phyloP scores from a whole-genome alignment of 2,329 filamentous ascomycete genomes.

The Macrophomina pseudophaseolina region DNA sequence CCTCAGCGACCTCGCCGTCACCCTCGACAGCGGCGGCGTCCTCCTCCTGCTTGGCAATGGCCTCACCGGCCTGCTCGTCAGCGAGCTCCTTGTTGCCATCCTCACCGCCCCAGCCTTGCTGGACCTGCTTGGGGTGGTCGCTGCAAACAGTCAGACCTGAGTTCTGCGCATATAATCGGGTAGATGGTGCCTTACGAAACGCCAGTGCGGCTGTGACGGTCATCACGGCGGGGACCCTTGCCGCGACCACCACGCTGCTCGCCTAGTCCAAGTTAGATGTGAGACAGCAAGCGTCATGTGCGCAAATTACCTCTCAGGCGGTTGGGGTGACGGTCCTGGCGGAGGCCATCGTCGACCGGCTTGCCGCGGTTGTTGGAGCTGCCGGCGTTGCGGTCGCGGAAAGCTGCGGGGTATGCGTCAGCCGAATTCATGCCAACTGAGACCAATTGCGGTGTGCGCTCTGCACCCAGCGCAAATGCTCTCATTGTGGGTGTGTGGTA shows the following conservation, averaged over 20 bases:
- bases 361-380: conserved; percentile 81
- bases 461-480: neutral
- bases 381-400: conserved; percentile 86
- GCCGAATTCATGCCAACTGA: conserved; percentile 4
- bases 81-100: conserved; percentile 84
- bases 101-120: conserved; percentile 84
- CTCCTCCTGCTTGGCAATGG: conserved; percentile 83
- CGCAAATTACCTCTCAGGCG: conserved; percentile 42
- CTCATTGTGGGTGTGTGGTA: neutral
- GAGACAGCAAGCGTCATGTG: conserved; percentile 23
- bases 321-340: conserved; percentile 52
- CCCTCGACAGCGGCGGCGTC: conserved; percentile 62
- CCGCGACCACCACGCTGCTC: conserved; percentile 55
- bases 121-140: conserved; percentile 84
- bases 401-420: conserved; percentile 61
- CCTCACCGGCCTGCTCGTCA: conserved; percentile 90
- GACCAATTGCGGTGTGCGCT: neutral
- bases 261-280: conserved; percentile 24
- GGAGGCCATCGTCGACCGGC: conserved; percentile 71
- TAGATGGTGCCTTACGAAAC: conserved; percentile 56
- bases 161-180: neutral
- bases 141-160: conserved; percentile 46
- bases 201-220: conserved; percentile 67
- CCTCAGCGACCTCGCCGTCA: conserved; percentile 46
- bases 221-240: conserved; percentile 55